These are phyloP conservation scores for Kappamyces sp. DNA, from an alignment of 192 early-diverging fungal genomes.

Conservation along the genomic window DNA sequence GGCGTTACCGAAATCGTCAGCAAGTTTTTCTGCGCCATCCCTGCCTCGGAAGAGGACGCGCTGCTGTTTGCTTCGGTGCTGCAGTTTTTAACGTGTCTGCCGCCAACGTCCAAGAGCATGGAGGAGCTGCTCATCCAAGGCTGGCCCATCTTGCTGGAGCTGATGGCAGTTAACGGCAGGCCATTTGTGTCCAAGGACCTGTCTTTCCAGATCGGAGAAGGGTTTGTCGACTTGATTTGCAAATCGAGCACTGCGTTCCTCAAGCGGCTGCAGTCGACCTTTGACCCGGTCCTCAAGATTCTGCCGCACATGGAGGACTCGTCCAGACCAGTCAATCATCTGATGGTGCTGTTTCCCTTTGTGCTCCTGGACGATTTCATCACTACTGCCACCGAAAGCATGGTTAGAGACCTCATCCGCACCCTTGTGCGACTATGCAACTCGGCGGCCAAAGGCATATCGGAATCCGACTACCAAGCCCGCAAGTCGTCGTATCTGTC, in stretches of 20 bases:
- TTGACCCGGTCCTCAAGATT: too few species aligned
- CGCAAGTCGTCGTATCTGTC: constrained; percentile 28
- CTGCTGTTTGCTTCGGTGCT: constrained; percentile 21
- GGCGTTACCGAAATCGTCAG: too few species aligned
- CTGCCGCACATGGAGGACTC: too few species aligned
- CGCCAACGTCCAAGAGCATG: not conserved
- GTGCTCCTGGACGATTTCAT: constrained; percentile 17
- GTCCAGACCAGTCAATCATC: constrained; percentile 13
- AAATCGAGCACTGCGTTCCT: too few species aligned
- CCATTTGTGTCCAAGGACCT: too few species aligned
- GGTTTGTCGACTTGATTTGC: too few species aligned
- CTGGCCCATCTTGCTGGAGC: too few species aligned
- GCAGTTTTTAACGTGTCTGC: constrained; percentile 2
- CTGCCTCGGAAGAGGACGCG: constrained; percentile 24
- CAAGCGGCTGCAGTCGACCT: too few species aligned
- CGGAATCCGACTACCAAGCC: constrained; percentile 24
- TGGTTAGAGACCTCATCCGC: constrained; percentile 13
- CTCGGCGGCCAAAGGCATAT: constrained; percentile 20
- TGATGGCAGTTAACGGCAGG: too few species aligned
- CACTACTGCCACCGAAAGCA: not conserved
- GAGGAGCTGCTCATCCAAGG: too few species aligned
- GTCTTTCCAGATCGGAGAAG: too few species aligned
- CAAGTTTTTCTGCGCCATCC: constrained; percentile 23
- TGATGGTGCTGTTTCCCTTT: constrained; percentile 19
- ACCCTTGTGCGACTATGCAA: constrained; percentile 26